phyloP scores from a whole-genome alignment of 1,284 basidiomycete species.

The Stygiomarasmius scandens region DNA sequence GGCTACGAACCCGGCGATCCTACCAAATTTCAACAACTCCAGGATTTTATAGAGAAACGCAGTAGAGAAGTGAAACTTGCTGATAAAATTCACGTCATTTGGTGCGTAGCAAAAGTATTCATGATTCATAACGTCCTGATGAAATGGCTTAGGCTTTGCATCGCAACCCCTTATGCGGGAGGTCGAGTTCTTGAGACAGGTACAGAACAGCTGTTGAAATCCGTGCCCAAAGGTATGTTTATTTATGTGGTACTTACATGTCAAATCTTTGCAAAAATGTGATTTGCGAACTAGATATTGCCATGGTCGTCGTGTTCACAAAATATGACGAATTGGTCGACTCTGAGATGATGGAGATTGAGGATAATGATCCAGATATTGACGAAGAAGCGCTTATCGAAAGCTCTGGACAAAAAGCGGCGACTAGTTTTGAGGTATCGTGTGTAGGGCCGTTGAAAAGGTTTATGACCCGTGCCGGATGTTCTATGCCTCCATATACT shows the following conservation, averaged over 20 bases:
- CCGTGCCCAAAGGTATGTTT: no score
- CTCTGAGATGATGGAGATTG: slow-evolving; percentile 9
- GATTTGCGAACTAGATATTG: no score
- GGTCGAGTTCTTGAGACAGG: no score
- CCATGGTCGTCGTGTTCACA: slow-evolving; percentile 28
- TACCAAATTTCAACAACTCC: slow-evolving; percentile 24
- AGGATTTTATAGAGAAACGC: slow-evolving; percentile 23
- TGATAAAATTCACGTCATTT: slow-evolving; percentile 31
- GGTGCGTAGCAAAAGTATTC: slow-evolving; percentile 16
- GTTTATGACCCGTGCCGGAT: no score
- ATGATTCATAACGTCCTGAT: neutral
- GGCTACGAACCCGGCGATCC: slow-evolving; percentile 29
- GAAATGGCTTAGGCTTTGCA: slow-evolving; percentile 24
- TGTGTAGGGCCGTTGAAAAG: slow-evolving; percentile 9
- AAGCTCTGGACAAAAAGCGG: slow-evolving; percentile 1
- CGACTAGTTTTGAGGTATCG: neutral
- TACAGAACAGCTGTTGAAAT: no score
- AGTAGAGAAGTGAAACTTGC: slow-evolving; percentile 16
- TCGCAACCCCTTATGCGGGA: slow-evolving; percentile 1
- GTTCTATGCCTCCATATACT: slow-evolving; percentile 4
- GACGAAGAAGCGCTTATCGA: slow-evolving; percentile 5
- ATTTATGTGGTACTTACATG: no score
- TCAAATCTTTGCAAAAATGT: no score
- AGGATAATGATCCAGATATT: slow-evolving; percentile 1
- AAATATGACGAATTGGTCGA: slow-evolving; percentile 26